A percentile compares a stretch with the other conserved stretches of the same genome.
phyloP scores from a whole-genome alignment of 108 stramenopile species.

The Hondaea fermentalgiana region DNA sequence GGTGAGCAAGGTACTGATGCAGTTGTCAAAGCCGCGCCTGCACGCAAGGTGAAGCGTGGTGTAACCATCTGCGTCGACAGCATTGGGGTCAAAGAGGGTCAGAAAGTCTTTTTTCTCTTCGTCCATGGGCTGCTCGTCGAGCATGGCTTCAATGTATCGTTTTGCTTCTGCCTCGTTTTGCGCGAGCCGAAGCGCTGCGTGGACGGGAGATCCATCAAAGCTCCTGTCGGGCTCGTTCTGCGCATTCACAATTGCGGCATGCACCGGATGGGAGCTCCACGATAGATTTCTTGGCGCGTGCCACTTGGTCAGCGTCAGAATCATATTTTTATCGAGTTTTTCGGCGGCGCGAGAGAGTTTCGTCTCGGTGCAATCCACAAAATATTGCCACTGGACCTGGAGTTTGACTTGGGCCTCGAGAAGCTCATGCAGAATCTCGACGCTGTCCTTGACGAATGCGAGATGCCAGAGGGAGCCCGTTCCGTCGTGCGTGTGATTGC shows the following conservation, averaged over 20 bases:
- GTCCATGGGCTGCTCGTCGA: background rate
- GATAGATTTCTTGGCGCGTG: too few species aligned
- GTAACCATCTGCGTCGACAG: background rate
- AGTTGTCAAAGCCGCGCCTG: background rate
- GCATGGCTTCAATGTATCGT: background rate
- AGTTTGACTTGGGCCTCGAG: background rate
- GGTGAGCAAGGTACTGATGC: background rate
- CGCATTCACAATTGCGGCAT: background rate
- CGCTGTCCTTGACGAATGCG: background rate
- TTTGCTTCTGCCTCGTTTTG: background rate
- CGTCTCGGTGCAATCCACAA: too few species aligned
- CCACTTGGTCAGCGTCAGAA: background rate
- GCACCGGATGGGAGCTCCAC: too few species aligned
- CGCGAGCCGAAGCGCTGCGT: background rate
- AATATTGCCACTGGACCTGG: background rate
- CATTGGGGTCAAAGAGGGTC: background rate
- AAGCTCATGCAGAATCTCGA: background rate
- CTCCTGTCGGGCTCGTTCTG: background rate
- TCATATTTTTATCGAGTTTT: background rate
- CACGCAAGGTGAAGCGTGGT: background rate
- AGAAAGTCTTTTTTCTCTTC: background rate
- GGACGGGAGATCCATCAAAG: background rate
- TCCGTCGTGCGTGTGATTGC: background rate
- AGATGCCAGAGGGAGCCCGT: background rate
- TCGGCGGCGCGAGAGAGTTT: too few species aligned